Evolutionary conservation across 23 red algal species (phyloP), one percentile per base, ranked within the genome.

Genomic region (Cyanidioschyzon merolae): DNA sequence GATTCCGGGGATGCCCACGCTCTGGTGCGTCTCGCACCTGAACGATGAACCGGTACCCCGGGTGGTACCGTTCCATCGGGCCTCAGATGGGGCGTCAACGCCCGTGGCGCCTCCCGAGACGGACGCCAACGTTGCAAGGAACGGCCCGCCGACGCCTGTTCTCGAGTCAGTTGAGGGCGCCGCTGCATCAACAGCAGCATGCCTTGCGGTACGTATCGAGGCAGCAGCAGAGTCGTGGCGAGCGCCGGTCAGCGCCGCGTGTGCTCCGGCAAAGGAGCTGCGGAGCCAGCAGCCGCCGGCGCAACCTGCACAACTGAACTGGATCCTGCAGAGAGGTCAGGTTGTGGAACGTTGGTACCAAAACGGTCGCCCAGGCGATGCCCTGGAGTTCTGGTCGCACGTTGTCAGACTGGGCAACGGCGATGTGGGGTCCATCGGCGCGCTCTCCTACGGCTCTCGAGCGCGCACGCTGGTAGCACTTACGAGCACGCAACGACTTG

Each of bases 41-140:
- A 71, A 71, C 63, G 63, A 71, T 35, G n/a, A 71, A 32, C 63
- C 63, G 29, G 7, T 32, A 3, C 63, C 63, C 12, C 63, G 63
- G 63, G 21, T 12, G 12, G 63, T 35, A 27, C 63, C 2, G 2
- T 17, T 71, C 63, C 21, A 71, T 25, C 50, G 15, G 50, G n/a
- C n/a, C n/a, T n/a, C n/a, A n/a, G n/a, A n/a, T n/a, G n/a, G n/a
- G n/a, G n/a, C n/a, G n/a, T n/a, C n/a, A n/a, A n/a, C n/a, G n/a
- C n/a, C n/a, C n/a, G n/a, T n/a, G n/a, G n/a, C n/a, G n/a, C 45
- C 45, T 15, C 45, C 45, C 7, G 21, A 7, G 7, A 21, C 7
- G 21, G 12, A 15, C 21, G 45, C 45, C 7, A 7, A 54, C 7
- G 21, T 15, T 7, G 12, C 21, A 7, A 21, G 21, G 45, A 21